These are phyloP conservation scores for Centella asiatica DNA, from an alignment of 129 eudicot genomes.

Conservation along the genomic window DNA sequence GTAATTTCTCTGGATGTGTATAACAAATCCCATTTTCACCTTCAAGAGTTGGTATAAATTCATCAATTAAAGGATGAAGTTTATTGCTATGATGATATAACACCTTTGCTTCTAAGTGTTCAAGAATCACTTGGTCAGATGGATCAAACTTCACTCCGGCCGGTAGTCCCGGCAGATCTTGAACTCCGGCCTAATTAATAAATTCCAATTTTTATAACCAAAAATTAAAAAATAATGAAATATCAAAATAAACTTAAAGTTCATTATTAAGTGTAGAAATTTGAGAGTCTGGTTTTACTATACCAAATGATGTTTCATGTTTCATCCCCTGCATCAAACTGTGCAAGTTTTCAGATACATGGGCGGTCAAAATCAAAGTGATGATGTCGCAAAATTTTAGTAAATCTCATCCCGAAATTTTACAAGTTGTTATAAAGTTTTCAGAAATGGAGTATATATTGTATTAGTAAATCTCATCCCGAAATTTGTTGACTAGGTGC, in stretches of 20 bases:
- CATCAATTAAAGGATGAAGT: constrained; percentile 76
- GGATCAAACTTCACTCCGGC: constrained; percentile 99
- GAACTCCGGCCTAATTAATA: constrained; percentile 34
- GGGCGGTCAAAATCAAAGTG: no score
- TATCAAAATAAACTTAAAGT: not conserved
- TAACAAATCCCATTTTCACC: constrained; percentile 97
- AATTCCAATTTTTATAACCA: not conserved
- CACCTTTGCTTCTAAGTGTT: constrained; percentile 86
- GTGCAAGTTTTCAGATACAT: no score
- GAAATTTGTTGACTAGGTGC: no score
- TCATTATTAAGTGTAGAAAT: not conserved
- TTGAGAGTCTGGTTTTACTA: not conserved
- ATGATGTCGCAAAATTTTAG: no score
- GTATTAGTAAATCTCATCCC: no score
- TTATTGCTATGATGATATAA: constrained; percentile 31
- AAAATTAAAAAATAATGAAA: not conserved
- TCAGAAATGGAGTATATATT: no score
- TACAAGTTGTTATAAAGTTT: no score
- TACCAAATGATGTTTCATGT: no score
- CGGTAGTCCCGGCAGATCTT: constrained; percentile 81
- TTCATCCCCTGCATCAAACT: no score
- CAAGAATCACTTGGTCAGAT: constrained; percentile 73
- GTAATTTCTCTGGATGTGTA: constrained; percentile 91
- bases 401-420: no score
- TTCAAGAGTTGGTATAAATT: constrained; percentile 79